Percentiles rank a stretch among this genome's conserved stretches.
Conservation (phyloP, 176 grass and related monocot genomes). For the Elymus sibiricus region DNA sequence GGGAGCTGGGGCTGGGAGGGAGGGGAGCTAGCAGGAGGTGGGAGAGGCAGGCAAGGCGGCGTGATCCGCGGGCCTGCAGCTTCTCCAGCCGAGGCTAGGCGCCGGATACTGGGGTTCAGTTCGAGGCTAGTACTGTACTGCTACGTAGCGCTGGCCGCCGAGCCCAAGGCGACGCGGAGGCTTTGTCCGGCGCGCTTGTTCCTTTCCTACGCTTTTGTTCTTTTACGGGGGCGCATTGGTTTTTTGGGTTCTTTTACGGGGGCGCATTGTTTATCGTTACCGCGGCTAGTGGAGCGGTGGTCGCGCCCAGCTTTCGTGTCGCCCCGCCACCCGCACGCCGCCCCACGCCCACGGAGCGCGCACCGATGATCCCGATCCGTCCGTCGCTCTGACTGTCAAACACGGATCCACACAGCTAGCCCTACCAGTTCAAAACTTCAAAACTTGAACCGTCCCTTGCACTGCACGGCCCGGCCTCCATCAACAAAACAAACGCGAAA, state of each 20-base stretch:
- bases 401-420: not conserved
- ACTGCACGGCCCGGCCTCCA: too few species aligned
- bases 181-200: conserved; percentile 29
- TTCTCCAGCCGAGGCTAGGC: too few species aligned
- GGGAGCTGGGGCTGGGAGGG: too few species aligned
- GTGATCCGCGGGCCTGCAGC: not conserved
- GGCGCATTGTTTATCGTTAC: conserved; percentile 28
- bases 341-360: not conserved
- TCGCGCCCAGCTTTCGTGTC: conserved; percentile 20
- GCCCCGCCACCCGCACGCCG: conserved; percentile 11
- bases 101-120: too few species aligned
- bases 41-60: not conserved
- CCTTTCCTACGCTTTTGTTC: not conserved
- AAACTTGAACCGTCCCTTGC: not conserved
- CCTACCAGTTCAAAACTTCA: not conserved
- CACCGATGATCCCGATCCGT: not conserved
- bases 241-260: not conserved
- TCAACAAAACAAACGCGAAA: not conserved
- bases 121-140: too few species aligned
- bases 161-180: not conserved
- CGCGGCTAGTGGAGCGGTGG: conserved; percentile 21
- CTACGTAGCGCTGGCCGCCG: not conserved
- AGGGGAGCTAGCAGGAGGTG: not conserved
- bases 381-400: not conserved
- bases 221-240: not conserved